phyloP scores from a whole-genome alignment of 176 grass and related monocot genomes.

The Triticum monococcum region DNA sequence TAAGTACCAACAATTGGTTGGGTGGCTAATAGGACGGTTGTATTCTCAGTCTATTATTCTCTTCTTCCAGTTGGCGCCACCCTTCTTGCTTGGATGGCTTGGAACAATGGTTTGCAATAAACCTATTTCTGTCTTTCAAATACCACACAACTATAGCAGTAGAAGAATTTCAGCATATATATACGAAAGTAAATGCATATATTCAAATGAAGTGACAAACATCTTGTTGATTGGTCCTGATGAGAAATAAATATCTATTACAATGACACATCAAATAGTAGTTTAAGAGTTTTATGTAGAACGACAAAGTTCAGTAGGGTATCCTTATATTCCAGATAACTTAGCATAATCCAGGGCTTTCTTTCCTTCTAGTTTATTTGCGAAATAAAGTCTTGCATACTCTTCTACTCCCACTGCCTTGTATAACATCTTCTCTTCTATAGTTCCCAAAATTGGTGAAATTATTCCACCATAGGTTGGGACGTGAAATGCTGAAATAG shows the following conservation, averaged over 20 bases:
- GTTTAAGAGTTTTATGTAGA: too few relatives aligned
- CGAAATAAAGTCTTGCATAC: background rate
- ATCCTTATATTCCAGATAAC: background rate
- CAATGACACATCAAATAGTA: background rate
- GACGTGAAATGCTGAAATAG: conserved; percentile 20
- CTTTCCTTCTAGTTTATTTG: conserved; percentile 20
- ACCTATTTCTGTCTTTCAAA: too few relatives aligned
- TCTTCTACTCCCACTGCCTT: background rate
- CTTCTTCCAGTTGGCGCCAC: too few relatives aligned
- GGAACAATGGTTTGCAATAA: too few relatives aligned
- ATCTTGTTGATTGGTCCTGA: background rate
- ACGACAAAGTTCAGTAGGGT: background rate
- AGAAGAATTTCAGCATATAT: too few relatives aligned
- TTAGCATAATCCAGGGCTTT: conserved; percentile 7
- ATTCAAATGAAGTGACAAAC: background rate
- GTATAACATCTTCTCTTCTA: background rate
- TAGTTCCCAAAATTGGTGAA: background rate
- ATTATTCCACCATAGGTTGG: background rate
- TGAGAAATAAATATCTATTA: background rate
- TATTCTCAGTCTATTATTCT: too few relatives aligned
- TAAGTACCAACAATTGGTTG: too few relatives aligned
- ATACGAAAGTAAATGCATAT: background rate
- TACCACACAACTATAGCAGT: too few relatives aligned
- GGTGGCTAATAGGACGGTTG: too few relatives aligned
- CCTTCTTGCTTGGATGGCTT: too few relatives aligned